Percentiles rank a stretch among this genome's conserved stretches.
Evolutionary conservation across 2,329 filamentous ascomycete species (phyloP).

Genomic region (Penicillium palitans): DNA sequence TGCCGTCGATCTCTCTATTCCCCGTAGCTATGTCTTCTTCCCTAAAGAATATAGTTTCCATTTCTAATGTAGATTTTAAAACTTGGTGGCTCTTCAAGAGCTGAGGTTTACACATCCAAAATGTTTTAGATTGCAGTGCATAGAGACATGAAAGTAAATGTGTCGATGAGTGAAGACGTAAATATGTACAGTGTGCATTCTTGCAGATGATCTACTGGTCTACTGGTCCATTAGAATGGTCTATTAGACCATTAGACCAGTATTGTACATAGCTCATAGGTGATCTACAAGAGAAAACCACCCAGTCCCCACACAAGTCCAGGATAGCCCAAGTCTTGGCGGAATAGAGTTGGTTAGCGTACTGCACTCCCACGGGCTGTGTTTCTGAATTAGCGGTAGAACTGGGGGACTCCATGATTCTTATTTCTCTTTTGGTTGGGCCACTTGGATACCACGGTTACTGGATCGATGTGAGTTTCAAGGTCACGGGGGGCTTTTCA

Average conservation of each 20-base stretch:
- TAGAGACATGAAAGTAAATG: neutral
- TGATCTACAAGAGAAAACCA: conserved; percentile 6
- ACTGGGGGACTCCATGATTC: conserved; percentile 8
- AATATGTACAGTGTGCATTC: neutral
- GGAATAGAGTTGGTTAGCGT: conserved; percentile 17
- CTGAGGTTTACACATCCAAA: neutral
- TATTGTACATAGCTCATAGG: neutral
- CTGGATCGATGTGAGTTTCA: neutral
- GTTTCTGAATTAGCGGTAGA: conserved; percentile 5
- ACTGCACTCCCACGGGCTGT: conserved; percentile 15
- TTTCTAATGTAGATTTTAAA: neutral
- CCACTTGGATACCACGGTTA: neutral
- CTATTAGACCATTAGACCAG: neutral
- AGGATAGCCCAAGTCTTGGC: conserved; percentile 19
- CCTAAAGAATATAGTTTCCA: neutral
- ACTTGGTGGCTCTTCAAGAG: neutral
- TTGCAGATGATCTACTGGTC: conserved; percentile 2
- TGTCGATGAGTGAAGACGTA: neutral
- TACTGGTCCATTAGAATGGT: neutral
- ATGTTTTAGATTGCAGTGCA: neutral
- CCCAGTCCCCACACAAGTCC: conserved; percentile 8
- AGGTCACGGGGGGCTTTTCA: neutral
- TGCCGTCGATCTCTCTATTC: neutral
- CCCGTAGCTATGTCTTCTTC: neutral
- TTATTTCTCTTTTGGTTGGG: neutral